A percentile compares a stretch with the other conserved stretches of the same genome.
Evolutionary conservation across 352 stramenopile species (phyloP).

Genomic region (Globisporangium middletonii): DNA sequence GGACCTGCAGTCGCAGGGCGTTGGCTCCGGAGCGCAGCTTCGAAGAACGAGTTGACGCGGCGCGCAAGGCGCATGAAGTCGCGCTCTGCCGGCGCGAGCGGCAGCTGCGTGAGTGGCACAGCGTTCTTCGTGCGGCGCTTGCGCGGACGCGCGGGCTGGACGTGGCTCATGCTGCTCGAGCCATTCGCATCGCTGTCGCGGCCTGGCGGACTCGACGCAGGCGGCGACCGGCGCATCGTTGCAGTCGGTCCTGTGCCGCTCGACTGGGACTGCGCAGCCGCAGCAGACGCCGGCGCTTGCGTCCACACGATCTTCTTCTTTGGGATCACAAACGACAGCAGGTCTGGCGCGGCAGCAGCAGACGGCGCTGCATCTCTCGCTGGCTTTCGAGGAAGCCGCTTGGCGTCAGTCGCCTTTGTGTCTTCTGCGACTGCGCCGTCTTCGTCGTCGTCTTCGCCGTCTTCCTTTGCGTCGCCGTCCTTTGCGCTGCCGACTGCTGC

Average conservation of each 20-base stretch:
- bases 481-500: background rate
- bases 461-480: constrained; percentile 4
- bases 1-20: background rate
- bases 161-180: background rate
- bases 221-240: constrained; percentile 4
- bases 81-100: constrained; percentile 26
- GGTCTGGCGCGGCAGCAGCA: constrained; percentile 9
- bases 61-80: constrained; percentile 46
- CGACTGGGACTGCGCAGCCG: background rate
- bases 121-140: constrained; percentile 33
- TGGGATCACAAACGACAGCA: constrained; percentile 35
- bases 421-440: background rate
- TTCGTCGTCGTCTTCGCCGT: constrained; percentile 7
- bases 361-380: background rate
- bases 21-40: constrained; percentile 12
- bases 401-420: background rate
- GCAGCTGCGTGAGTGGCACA: constrained; percentile 25
- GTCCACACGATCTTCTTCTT: constrained; percentile 26
- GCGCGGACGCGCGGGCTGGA: background rate
- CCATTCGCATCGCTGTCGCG: background rate
- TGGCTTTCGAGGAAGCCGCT: background rate
- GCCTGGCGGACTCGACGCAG: constrained; percentile 8
- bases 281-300: background rate
- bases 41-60: constrained; percentile 54
- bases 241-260: background rate